phyloP scores from a whole-genome alignment of 495 filamentous ascomycete genomes.

The Penicillium fimorum region DNA sequence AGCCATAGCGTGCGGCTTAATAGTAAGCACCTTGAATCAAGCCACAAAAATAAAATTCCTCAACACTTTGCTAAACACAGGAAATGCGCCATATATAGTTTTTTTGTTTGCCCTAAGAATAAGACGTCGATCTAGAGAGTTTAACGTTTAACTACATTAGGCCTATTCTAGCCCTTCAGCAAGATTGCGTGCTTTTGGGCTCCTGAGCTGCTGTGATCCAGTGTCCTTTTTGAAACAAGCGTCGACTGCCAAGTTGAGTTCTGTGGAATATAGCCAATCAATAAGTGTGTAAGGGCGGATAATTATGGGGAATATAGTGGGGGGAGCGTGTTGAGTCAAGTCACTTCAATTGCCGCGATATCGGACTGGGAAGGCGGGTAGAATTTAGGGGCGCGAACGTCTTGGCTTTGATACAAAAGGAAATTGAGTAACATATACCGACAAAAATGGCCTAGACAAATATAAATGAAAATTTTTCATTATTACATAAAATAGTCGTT shows the following conservation, averaged over 20 bases:
- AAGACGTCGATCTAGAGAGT: background rate
- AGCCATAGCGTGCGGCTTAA: background rate
- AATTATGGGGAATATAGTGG: background rate
- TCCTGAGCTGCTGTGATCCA: background rate
- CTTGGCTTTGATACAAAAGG: background rate
- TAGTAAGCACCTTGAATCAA: background rate
- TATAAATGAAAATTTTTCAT: background rate
- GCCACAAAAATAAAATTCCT: background rate
- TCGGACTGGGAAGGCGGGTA: background rate
- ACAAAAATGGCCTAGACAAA: background rate
- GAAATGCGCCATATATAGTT: background rate
- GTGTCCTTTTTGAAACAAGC: background rate
- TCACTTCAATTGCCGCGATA: background rate
- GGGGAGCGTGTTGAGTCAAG: background rate
- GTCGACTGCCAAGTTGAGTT: background rate
- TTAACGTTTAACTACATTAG: background rate
- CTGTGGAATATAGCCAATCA: background rate
- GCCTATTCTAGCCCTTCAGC: background rate
- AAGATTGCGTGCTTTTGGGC: conserved; percentile 9
- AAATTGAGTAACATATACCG: background rate
- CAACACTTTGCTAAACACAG: background rate
- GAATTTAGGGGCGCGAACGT: background rate
- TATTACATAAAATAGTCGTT: conserved; percentile 5
- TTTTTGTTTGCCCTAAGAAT: background rate
- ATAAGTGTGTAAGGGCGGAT: background rate